Conservation (phyloP, 2,329 filamentous ascomycete species). For the Aspergillus brasiliensis region DNA sequence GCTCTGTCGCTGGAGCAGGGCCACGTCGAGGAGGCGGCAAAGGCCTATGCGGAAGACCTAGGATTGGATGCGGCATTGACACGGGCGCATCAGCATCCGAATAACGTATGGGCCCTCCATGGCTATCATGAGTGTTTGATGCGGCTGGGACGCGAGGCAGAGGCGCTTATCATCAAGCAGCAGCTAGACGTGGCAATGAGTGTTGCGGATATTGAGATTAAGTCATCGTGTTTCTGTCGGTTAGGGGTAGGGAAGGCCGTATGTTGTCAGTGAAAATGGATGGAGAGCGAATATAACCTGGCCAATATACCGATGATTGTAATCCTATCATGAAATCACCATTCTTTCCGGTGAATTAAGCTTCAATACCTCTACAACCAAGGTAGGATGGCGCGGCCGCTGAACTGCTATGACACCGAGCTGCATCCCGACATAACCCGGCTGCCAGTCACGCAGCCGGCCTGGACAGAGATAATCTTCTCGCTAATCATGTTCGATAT, state of each 20-base stretch:
- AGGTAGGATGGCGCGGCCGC: too few relatives aligned
- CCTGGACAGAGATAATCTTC: too few relatives aligned
- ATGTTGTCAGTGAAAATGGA: too few relatives aligned
- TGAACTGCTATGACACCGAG: too few relatives aligned
- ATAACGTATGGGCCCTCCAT: conserved; percentile 4
- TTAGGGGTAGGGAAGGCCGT: not conserved
- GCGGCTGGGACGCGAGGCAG: not conserved
- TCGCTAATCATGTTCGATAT: too few relatives aligned
- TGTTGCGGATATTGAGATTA: conserved; percentile 3
- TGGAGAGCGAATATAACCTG: too few relatives aligned
- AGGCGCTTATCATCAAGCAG: conserved; percentile 3
- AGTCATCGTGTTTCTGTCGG: conserved; percentile 4
- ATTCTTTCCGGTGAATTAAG: too few relatives aligned
- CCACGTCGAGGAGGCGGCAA: conserved; percentile 54
- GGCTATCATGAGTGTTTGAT: conserved; percentile 5
- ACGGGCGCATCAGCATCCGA: conserved; percentile 53
- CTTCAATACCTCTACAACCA: too few relatives aligned
- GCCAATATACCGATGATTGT: too few relatives aligned
- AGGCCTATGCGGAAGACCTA: conserved; percentile 62
- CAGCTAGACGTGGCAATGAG: not conserved
- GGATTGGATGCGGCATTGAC: conserved; percentile 60
- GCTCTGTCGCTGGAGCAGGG: conserved; percentile 69
- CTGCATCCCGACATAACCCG: too few relatives aligned
- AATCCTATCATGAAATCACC: too few relatives aligned
- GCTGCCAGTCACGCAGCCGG: too few relatives aligned